These are phyloP conservation scores for Kuraishia ogatae DNA, from an alignment of 805 yeast species.

Conservation along the genomic window DNA sequence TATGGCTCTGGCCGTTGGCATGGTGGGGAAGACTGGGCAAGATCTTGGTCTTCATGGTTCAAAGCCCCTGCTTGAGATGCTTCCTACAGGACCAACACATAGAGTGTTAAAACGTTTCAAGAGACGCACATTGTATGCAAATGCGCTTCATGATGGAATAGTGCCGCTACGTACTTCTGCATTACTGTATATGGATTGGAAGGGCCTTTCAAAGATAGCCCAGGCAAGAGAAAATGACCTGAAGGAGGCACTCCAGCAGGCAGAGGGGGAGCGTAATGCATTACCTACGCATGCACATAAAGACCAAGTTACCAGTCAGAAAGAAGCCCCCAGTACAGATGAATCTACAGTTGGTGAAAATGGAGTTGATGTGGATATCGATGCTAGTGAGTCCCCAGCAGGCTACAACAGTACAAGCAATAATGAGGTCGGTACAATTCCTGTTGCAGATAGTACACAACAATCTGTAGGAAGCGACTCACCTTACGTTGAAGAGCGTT, in stretches of 20 bases:
- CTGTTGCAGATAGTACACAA: constrained; percentile 13
- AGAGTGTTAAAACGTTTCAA: constrained; percentile 51
- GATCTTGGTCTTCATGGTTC: constrained; percentile 61
- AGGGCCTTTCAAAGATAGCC: constrained; percentile 49
- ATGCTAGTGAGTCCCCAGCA: background rate
- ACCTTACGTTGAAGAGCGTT: constrained; percentile 1
- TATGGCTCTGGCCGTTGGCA: constrained; percentile 76
- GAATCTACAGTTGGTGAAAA: background rate
- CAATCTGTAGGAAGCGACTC: background rate
- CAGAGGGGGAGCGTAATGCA: background rate
- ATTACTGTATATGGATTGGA: constrained; percentile 77
- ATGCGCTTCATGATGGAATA: constrained; percentile 87
- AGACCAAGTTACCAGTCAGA: background rate
- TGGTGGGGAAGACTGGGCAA: constrained; percentile 89
- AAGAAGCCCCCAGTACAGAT: background rate
- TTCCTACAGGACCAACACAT: constrained; percentile 73
- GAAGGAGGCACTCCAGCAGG: constrained; percentile 3
- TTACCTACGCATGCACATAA: background rate
- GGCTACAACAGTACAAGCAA: background rate
- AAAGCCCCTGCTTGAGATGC: constrained; percentile 62
- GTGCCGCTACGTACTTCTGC: constrained; percentile 93
- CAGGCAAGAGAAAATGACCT: constrained; percentile 16
- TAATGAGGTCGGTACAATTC: constrained; percentile 19
- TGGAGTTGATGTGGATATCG: background rate
- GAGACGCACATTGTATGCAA: constrained; percentile 80